These are phyloP conservation scores for Aspergillus sp. DNA, from an alignment of 2,329 filamentous ascomycete genomes.

Conservation along the genomic window DNA sequence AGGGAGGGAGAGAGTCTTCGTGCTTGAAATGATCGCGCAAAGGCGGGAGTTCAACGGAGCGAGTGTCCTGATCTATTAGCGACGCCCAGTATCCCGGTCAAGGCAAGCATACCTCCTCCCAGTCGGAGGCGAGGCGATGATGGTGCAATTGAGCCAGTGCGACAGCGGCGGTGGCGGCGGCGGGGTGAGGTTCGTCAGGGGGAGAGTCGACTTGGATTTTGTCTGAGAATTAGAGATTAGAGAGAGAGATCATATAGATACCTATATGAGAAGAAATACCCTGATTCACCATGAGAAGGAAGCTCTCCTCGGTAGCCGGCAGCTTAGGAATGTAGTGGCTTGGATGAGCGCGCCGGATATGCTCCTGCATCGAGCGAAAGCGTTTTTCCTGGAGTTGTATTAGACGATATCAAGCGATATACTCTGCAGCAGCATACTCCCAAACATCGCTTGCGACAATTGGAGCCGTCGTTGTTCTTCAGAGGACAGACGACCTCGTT, in stretches of 20 bases:
- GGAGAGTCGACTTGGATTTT: conserved; percentile 60
- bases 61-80: neutral
- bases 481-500: conserved; percentile 97
- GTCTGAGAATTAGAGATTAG: conserved; percentile 41
- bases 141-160: conserved; percentile 79
- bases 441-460: conserved; percentile 94
- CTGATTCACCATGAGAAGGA: conserved; percentile 73
- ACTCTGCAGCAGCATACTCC: conserved; percentile 64
- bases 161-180: conserved; percentile 71
- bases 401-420: conserved; percentile 7
- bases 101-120: conserved; percentile 44
- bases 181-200: conserved; percentile 64
- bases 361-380: conserved; percentile 98
- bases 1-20: conserved; percentile 59
- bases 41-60: conserved; percentile 65
- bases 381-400: conserved; percentile 66
- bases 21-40: conserved; percentile 63
- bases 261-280: neutral
- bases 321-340: conserved; percentile 97
- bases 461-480: conserved; percentile 91
- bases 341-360: conserved; percentile 93
- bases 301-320: conserved; percentile 95
- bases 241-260: no score
- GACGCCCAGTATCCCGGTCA: no score
- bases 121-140: conserved; percentile 67